phyloP scores from a whole-genome alignment of 345 rosid genomes.

The Turritis glabra region DNA sequence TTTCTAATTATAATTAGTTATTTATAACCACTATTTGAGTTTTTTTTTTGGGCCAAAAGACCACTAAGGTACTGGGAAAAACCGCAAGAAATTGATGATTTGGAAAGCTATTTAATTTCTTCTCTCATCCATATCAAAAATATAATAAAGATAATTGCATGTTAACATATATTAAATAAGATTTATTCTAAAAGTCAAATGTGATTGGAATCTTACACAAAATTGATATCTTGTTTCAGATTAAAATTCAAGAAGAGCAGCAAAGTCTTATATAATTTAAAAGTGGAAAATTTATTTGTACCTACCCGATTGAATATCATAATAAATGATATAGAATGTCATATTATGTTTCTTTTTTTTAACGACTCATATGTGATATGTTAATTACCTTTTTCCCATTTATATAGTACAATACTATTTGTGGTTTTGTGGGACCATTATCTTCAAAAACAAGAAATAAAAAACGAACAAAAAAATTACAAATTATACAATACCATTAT shows the following conservation, averaged over 20 bases:
- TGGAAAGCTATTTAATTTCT: neutral
- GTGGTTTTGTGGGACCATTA: neutral
- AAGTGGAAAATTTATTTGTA: no score
- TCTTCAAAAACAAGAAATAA: no score
- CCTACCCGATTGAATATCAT: neutral
- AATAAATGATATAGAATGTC: neutral
- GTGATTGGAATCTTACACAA: neutral
- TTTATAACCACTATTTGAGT: neutral
- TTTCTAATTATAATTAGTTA: neutral
- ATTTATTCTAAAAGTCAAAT: neutral
- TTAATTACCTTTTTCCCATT: neutral
- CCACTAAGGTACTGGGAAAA: slow-evolving; percentile 7
- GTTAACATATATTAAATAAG: neutral
- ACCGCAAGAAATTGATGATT: neutral
- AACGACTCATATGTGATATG: neutral
- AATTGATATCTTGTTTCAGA: neutral
- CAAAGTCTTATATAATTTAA: neutral
- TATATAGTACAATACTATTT: neutral
- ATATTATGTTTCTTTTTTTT: neutral
- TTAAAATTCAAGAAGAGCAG: neutral
- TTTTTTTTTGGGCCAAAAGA: no score
- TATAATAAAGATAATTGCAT: neutral
- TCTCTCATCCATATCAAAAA: neutral
- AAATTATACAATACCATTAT: no score
- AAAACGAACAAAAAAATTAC: no score